phyloP scores from a whole-genome alignment of 176 grass and related monocot species.

The Dactylis glomerata region DNA sequence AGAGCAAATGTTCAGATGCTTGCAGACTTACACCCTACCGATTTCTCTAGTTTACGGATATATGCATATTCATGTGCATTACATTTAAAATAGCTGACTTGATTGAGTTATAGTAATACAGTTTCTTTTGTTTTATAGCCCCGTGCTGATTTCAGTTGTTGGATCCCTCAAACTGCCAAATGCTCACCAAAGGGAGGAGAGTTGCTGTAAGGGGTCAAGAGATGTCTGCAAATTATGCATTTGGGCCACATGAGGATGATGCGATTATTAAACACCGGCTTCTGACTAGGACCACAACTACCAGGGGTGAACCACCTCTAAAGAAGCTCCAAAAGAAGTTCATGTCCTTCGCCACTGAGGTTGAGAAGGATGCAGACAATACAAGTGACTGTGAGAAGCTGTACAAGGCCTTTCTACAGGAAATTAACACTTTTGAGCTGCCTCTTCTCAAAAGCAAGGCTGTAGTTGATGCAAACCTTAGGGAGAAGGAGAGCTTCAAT shows the following conservation, averaged over 20 bases:
- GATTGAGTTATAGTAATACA: neutral
- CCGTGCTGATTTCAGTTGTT: slow-evolving; percentile 9
- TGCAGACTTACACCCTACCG: neutral
- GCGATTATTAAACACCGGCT: slow-evolving; percentile 92
- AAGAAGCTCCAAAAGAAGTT: slow-evolving; percentile 98
- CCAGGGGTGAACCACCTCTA: slow-evolving; percentile 80
- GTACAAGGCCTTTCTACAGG: slow-evolving; percentile 79
- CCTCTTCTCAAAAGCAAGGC: slow-evolving; percentile 84
- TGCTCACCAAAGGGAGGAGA: slow-evolving; percentile 78
- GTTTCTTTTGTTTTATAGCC: slow-evolving; percentile 18
- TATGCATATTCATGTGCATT: neutral
- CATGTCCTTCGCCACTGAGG: slow-evolving; percentile 66
- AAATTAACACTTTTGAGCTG: slow-evolving; percentile 81
- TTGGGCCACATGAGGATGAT: slow-evolving; percentile 71
- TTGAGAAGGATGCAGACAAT: slow-evolving; percentile 66
- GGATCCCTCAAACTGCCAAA: slow-evolving; percentile 11
- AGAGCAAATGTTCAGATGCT: neutral
- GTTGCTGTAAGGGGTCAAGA: slow-evolving; percentile 59
- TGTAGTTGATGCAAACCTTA: slow-evolving; percentile 83
- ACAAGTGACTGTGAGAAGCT: slow-evolving; percentile 59
- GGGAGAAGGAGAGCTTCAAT: slow-evolving; percentile 91
- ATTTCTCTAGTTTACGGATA: neutral
- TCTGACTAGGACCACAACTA: slow-evolving; percentile 85
- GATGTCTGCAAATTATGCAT: slow-evolving; percentile 78
- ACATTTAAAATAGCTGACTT: neutral